phyloP scores from a whole-genome alignment of 2,329 filamentous ascomycete species.

The Neoascochyta sp. region DNA sequence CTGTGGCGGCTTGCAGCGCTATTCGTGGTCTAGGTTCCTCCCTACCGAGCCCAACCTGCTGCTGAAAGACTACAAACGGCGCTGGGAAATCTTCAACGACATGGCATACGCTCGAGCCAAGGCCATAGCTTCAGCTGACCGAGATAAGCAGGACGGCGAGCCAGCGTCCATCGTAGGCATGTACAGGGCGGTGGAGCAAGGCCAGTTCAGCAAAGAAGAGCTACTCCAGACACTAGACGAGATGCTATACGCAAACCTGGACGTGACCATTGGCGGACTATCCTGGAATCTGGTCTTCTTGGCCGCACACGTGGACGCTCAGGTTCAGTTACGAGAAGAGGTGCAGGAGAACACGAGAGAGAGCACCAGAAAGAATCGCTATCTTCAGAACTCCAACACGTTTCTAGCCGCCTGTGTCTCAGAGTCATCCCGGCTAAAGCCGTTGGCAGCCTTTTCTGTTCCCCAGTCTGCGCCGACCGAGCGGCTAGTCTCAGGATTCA shows the following conservation, averaged over 20 bases:
- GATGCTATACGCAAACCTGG: constrained; percentile 47
- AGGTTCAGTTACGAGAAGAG: constrained; percentile 11
- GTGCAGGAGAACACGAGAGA: too few relatives aligned
- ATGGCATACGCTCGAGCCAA: constrained; percentile 4
- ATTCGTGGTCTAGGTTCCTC: constrained; percentile 20
- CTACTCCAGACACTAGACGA: constrained; percentile 46
- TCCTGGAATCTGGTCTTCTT: constrained; percentile 45
- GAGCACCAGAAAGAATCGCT: too few relatives aligned
- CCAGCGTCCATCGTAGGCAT: too few relatives aligned
- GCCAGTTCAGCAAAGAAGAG: constrained; percentile 1
- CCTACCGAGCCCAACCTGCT: constrained; percentile 24
- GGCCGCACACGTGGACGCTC: constrained; percentile 31
- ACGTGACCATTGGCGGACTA: constrained; percentile 44
- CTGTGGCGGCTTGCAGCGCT: constrained; percentile 34
- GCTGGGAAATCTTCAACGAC: constrained; percentile 35
- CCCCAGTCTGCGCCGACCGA: constrained; percentile 40
- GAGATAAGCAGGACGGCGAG: too few relatives aligned
- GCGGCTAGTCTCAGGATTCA: constrained; percentile 12
- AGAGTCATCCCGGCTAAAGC: constrained; percentile 41
- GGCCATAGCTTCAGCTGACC: neutral
- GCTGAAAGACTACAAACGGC: constrained; percentile 6
- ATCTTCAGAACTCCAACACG: constrained; percentile 14
- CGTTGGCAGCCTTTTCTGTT: constrained; percentile 41
- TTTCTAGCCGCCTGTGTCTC: constrained; percentile 29
- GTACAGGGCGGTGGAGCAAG: neutral